Evolutionary conservation across 2,329 filamentous ascomycete species (phyloP).

Genomic region (Cladosporium sp.): DNA sequence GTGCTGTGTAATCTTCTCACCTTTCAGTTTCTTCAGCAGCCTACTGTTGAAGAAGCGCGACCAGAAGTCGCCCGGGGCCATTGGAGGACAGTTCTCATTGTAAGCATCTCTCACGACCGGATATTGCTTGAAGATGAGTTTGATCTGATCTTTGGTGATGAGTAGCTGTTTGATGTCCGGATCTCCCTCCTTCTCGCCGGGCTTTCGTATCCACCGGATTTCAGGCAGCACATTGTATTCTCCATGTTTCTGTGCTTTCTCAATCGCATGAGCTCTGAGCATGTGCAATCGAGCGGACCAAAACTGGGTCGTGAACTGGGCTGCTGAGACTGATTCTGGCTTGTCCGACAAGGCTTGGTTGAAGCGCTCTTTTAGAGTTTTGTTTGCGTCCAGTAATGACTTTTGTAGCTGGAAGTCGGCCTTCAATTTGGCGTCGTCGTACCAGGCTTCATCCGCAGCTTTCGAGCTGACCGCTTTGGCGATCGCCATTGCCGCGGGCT

Average conservation of each 20-base stretch:
- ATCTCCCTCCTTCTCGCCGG: constrained; percentile 51
- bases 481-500: constrained; percentile 71
- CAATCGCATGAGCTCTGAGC: constrained; percentile 84
- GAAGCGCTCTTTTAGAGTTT: constrained; percentile 72
- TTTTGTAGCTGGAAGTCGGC: constrained; percentile 78
- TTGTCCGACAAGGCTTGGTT: constrained; percentile 79
- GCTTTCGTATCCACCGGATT: constrained; percentile 56
- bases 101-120: constrained; percentile 86
- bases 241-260: constrained; percentile 78
- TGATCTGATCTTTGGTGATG: constrained; percentile 86
- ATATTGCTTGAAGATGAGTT: constrained; percentile 89
- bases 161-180: constrained; percentile 69
- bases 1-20: constrained; percentile 75
- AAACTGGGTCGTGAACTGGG: constrained; percentile 85
- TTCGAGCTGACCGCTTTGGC: constrained; percentile 62
- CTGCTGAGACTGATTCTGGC: constrained; percentile 74
- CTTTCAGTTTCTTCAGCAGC: constrained; percentile 84
- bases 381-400: constrained; percentile 77
- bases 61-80: constrained; percentile 83
- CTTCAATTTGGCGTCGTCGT: constrained; percentile 75
- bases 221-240: constrained; percentile 91
- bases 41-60: constrained; percentile 88
- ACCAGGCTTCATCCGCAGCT: constrained; percentile 57
- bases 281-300: constrained; percentile 87
- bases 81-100: constrained; percentile 71